Base-by-base conservation (phyloP, 2,329 filamentous ascomycete species). In the Xenoacremonium recifei region DNA sequence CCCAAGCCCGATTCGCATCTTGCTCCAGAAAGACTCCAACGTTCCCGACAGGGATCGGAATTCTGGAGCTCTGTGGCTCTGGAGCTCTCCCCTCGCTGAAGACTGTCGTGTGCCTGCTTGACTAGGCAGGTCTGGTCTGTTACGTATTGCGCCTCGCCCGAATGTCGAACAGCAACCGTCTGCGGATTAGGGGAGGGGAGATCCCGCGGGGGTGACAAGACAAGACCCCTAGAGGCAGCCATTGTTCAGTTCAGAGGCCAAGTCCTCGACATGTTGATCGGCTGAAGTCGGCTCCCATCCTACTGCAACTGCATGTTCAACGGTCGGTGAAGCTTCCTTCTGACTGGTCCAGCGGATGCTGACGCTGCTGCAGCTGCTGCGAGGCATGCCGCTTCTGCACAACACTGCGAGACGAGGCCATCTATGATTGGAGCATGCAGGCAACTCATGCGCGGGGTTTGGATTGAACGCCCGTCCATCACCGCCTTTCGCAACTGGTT, bases 401-500 rank as follows among this genome's bases (percentile, higher is more conserved):
- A 30, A 37, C 44, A 47, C 38, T 21, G n/a, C 18, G 5, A 20
- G 32, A 9, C 7, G 15, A 20, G 18, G 32, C 32, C 20, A 18
- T 7, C n/a, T n/a, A n/a, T n/a, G n/a, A n/a, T n/a, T n/a, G n/a
- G n/a, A n/a, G n/a, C n/a, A n/a, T n/a, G n/a, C n/a, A n/a, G n/a
- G n/a, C n/a, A n/a, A n/a, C n/a, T n/a, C n/a, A n/a, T n/a, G n/a
- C n/a, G n/a, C n/a, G n/a, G n/a, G n/a, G n/a, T n/a, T n/a, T n/a
- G n/a, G n/a, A n/a, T n/a, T n/a, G n/a, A n/a, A n/a, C n/a, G n/a
- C n/a, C n/a, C 40, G 45, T 40, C 44, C 37, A 38, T 41, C 45
- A 48, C 45, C 45, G 42, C 48, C 41, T 43, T 35, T 29, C 29
- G 42, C 39, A 21, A 35, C 37, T n/a, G n/a, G n/a, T n/a, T n/a